Conservation (phyloP, 2,329 filamentous ascomycete genomes). For the Calonectria pseudoturangicola region DNA sequence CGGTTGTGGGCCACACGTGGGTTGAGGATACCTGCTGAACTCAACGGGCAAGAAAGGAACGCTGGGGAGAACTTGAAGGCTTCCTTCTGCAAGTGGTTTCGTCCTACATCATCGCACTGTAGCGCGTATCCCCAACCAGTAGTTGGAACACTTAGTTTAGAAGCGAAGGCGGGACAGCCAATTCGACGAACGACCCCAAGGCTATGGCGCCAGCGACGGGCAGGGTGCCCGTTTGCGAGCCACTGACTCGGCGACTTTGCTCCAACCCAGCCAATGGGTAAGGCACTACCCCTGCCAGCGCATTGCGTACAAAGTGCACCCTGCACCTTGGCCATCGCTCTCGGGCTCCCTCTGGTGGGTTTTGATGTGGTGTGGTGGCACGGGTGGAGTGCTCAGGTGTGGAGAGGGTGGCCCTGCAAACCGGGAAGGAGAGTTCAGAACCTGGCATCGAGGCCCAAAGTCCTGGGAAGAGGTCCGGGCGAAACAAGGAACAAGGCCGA, state of each 20-base stretch:
- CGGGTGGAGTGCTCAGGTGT: conserved; percentile 28
- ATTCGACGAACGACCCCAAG: conserved; percentile 42
- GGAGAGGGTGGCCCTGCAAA: conserved; percentile 26
- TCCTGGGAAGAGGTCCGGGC: conserved; percentile 28
- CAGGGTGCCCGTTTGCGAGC: conserved; percentile 24
- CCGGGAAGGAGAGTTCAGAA: conserved; percentile 31
- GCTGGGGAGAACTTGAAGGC: background rate
- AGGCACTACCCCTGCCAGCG: conserved; percentile 25
- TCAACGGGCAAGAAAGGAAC: background rate
- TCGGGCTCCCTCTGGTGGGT: conserved; percentile 30
- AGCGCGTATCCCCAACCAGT: background rate
- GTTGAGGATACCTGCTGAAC: background rate
- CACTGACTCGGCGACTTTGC: conserved; percentile 29
- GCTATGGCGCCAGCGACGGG: conserved; percentile 36
- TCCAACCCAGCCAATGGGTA: conserved; percentile 29
- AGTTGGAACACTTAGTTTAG: conserved; percentile 7
- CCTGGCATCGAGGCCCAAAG: conserved; percentile 33
- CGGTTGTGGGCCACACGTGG: conserved; percentile 12
- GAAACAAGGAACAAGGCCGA: conserved; percentile 29
- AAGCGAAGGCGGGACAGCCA: conserved; percentile 26
- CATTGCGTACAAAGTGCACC: conserved; percentile 25
- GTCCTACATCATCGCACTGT: background rate
- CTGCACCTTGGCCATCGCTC: conserved; percentile 14
- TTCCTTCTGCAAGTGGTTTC: conserved; percentile 14
- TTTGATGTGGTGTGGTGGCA: conserved; percentile 32